Evolutionary conservation across 2,329 filamentous ascomycete genomes (phyloP).

Genomic region (Aspergillus chevalieri): DNA sequence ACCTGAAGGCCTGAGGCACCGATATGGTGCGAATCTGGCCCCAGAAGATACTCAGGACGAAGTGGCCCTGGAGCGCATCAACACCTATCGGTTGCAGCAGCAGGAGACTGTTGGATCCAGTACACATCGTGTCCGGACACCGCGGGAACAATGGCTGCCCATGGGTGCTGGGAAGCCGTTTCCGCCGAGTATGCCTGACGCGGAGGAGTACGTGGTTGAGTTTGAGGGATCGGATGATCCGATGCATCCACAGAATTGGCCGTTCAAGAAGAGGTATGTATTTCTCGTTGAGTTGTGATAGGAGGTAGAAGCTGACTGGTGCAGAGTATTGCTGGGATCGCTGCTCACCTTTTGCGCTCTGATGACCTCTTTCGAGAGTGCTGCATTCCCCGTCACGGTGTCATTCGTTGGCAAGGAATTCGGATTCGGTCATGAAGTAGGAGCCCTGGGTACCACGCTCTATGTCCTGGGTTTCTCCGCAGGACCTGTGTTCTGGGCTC

Average conservation of each 20-base stretch:
- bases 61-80: constrained; percentile 12
- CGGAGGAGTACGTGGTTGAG: constrained; percentile 51
- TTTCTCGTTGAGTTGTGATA: background rate
- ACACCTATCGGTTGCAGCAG: constrained; percentile 22
- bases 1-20: background rate
- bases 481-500: constrained; percentile 57
- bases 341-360: constrained; percentile 22
- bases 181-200: constrained; percentile 43
- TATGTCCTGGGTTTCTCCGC: constrained; percentile 48
- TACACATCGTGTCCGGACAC: constrained; percentile 6
- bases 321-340: constrained; percentile 4
- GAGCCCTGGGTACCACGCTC: constrained; percentile 40
- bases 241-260: constrained; percentile 48
- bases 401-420: constrained; percentile 45
- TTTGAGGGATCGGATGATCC: constrained; percentile 49
- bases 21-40: background rate
- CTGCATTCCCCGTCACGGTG: constrained; percentile 63
- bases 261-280: constrained; percentile 37
- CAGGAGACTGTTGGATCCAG: constrained; percentile 21
- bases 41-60: background rate
- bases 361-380: constrained; percentile 43
- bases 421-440: constrained; percentile 35
- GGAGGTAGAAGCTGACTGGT: background rate
- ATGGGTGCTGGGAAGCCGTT: constrained; percentile 39
- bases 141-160: constrained; percentile 12